Percentiles rank a stretch among this genome's conserved stretches.
Evolutionary conservation across 2,329 filamentous ascomycete genomes (phyloP).

Genomic region (Trichothecium sympodiale): DNA sequence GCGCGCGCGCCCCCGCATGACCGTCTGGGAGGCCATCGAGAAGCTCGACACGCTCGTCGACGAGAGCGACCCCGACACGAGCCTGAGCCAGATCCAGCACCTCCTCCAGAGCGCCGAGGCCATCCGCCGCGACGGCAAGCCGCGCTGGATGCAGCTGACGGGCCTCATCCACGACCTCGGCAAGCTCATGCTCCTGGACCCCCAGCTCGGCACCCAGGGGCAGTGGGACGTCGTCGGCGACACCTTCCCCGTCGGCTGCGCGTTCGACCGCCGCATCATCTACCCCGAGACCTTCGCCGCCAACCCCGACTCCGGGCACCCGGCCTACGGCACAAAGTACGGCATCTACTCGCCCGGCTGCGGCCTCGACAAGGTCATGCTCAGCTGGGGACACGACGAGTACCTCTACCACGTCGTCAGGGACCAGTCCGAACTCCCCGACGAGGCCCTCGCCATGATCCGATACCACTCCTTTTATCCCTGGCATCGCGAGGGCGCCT

Average conservation of each 20-base stretch:
- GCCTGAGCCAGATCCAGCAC: conserved; percentile 80
- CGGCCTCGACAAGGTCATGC: conserved; percentile 78
- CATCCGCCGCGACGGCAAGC: conserved; percentile 75
- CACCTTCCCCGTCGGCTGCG: conserved; percentile 70
- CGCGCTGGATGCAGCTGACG: conserved; percentile 70
- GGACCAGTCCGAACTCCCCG: conserved; percentile 67
- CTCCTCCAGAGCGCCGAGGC: conserved; percentile 82
- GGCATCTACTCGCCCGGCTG: conserved; percentile 75
- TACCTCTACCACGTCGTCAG: conserved; percentile 81
- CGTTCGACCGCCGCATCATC: conserved; percentile 66
- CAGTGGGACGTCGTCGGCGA: conserved; percentile 93
- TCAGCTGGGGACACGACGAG: conserved; percentile 85
- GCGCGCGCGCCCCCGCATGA: conserved; percentile 58
- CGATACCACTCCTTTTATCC: conserved; percentile 89
- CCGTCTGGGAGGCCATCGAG: conserved; percentile 85
- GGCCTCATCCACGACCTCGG: conserved; percentile 72
- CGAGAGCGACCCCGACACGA: conserved; percentile 83
- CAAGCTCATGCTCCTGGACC: conserved; percentile 72
- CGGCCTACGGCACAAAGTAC: conserved; percentile 62
- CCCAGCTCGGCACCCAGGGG: conserved; percentile 50
- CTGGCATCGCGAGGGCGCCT: conserved; percentile 77
- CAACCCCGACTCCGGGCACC: conserved; percentile 65
- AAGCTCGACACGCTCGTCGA: conserved; percentile 86
- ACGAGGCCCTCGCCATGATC: conserved; percentile 84
- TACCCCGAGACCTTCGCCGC: conserved; percentile 65